Evolutionary conservation across 2,329 filamentous ascomycete species (phyloP).

Genomic region (Lasiodiplodia hormozganensis): DNA sequence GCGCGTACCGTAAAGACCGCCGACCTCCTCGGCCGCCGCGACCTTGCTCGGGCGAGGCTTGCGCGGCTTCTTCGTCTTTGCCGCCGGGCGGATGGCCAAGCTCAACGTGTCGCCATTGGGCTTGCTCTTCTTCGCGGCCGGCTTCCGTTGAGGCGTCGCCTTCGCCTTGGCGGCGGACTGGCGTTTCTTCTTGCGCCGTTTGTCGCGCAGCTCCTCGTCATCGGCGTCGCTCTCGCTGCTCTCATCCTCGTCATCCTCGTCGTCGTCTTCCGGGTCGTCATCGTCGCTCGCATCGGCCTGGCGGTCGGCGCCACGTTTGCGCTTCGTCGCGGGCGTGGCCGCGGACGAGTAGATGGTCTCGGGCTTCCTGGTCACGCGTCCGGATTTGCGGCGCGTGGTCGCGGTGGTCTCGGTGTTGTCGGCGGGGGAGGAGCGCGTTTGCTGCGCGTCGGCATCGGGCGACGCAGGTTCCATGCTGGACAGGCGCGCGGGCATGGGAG

Average conservation of each 20-base stretch:
- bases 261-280: conserved; percentile 10
- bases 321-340: conserved; percentile 42
- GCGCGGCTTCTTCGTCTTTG: conserved; percentile 52
- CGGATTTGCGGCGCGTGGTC: conserved; percentile 47
- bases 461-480: conserved; percentile 33
- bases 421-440: conserved; percentile 28
- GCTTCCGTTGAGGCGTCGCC: conserved; percentile 42
- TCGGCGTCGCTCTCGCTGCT: conserved; percentile 48
- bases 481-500: conserved; percentile 30
- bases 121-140: conserved; percentile 61
- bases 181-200: conserved; percentile 41
- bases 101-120: conserved; percentile 57
- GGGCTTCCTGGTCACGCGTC: conserved; percentile 49
- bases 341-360: conserved; percentile 42
- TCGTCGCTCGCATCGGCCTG: conserved; percentile 37
- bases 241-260: conserved; percentile 35
- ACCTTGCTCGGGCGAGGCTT: conserved; percentile 57
- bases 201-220: conserved; percentile 46
- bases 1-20: conserved; percentile 62
- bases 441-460: conserved; percentile 30
- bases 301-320: conserved; percentile 43
- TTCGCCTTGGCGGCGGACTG: conserved; percentile 33
- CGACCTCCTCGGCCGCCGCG: conserved; percentile 59
- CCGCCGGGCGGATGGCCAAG: conserved; percentile 62
- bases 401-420: conserved; percentile 28